Evolutionary conservation across 106 monocot species (phyloP).

Genomic region (Dendrobium chrysotoxum): DNA sequence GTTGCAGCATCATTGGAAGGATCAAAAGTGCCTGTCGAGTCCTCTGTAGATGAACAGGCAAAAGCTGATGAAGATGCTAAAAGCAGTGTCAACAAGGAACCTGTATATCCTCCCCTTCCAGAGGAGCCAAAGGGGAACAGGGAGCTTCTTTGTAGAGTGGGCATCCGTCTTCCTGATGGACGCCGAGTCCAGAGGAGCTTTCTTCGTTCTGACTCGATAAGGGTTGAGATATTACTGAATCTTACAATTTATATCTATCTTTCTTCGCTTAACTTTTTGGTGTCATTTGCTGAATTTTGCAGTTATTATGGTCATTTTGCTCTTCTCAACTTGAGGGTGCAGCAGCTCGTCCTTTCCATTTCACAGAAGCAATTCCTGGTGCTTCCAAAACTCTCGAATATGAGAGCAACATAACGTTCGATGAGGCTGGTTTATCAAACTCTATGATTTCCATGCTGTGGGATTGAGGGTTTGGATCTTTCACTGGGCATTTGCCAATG

Average conservation of each 20-base stretch:
- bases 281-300: not conserved
- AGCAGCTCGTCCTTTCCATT: conserved; percentile 36
- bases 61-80: conserved; percentile 17
- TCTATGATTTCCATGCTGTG: conserved; percentile 19
- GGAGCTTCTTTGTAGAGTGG: conserved; percentile 64
- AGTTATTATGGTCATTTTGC: conserved; percentile 72
- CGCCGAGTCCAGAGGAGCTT: conserved; percentile 71
- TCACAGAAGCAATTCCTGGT: conserved; percentile 57
- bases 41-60: conserved; percentile 12
- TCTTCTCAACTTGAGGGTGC: conserved; percentile 33
- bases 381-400: conserved; percentile 44
- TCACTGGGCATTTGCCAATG: not conserved
- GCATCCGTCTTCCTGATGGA: conserved; percentile 81
- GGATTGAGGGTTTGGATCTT: conserved; percentile 9
- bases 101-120: conserved; percentile 64
- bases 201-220: conserved; percentile 51
- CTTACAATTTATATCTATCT: not conserved
- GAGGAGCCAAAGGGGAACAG: conserved; percentile 71
- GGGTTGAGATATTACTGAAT: conserved; percentile 29
- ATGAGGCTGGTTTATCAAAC: conserved; percentile 28
- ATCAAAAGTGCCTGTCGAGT: conserved; percentile 9
- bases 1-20: conserved; percentile 26
- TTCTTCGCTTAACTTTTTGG: not conserved
- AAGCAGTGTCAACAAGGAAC: conserved; percentile 15
- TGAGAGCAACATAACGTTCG: conserved; percentile 34